Evolutionary conservation across 495 filamentous ascomycete genomes (phyloP).

Genomic region (Chaetomium cochliodes): DNA sequence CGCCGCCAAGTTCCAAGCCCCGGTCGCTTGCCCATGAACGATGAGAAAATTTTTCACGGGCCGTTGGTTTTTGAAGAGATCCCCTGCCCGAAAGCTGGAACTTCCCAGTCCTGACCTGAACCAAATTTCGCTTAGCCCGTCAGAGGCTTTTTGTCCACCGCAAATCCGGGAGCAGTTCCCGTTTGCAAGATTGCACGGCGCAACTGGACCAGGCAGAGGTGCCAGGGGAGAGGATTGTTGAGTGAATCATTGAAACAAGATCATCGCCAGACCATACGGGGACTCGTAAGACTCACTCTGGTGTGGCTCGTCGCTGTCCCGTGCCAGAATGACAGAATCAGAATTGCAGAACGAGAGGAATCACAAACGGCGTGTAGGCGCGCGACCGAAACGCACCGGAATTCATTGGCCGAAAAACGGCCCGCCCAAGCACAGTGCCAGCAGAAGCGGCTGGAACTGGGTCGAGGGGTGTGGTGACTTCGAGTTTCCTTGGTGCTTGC

Average conservation of each 20-base stretch:
- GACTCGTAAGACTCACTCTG: neutral
- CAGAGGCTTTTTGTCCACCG: constrained; percentile 24
- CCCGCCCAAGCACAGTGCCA: constrained; percentile 21
- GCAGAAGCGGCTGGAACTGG: constrained; percentile 12
- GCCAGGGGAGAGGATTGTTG: constrained; percentile 24
- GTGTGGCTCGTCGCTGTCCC: neutral
- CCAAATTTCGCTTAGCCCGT: constrained; percentile 39
- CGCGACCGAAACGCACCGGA: constrained; percentile 9
- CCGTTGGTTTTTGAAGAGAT: constrained; percentile 32
- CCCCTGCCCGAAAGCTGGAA: constrained; percentile 29
- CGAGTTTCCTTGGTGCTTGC: constrained; percentile 12
- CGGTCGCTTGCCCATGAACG: constrained; percentile 16
- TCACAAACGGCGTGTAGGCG: neutral
- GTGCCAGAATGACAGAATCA: neutral
- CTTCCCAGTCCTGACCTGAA: constrained; percentile 25
- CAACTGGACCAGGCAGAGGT: constrained; percentile 13
- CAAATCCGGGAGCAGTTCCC: constrained; percentile 31
- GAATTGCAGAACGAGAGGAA: too few species aligned
- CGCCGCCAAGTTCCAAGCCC: constrained; percentile 12
- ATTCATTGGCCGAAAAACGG: constrained; percentile 17
- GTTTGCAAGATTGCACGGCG: constrained; percentile 28
- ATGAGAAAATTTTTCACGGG: constrained; percentile 37
- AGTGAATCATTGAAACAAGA: constrained; percentile 26
- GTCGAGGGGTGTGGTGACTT: constrained; percentile 21
- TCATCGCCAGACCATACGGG: neutral